Base-by-base conservation (phyloP, 495 filamentous ascomycete species). In the Aspergillus heteromorphus region DNA sequence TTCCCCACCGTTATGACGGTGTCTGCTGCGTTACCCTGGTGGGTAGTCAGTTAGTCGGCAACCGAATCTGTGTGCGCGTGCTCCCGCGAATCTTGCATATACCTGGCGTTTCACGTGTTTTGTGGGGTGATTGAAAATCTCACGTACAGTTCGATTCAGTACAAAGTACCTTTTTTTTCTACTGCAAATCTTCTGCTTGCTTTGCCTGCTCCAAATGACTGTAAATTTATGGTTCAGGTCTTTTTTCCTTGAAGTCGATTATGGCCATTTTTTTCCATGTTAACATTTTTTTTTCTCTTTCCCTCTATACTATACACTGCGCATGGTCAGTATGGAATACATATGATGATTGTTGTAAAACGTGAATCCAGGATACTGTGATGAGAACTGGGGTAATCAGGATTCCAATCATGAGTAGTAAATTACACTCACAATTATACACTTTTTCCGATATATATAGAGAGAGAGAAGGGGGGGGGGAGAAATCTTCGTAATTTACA, bases 41-140 rank as follows among this genome's bases (percentile, higher is more conserved):
- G 48, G 16, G 34, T 13, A 1, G 36, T 40, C 27, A 18, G 23
- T 30, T 19, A 38, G 27, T 36, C 20, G 19, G 36, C 17, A 43
- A 45, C 21, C 20, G 7, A 16, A 42, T 45, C 14, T 36, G 20
- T 27, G 23, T 27, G 23, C 23, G 23, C 23, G 23, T 27, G 23
- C 23, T 34, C 42, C 38, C 27, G 52, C 49, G 45, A 30, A 50
- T 52, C 40, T 56, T 65, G 62, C 62, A 65, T 65, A 65, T 58
- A 62, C 34, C 42, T 30, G 62, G 62, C 63, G 63, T 65, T 65
- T 17, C 38, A 25, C 40, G 56, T 63, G 16, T 55, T 55, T 10
- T 54, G 45, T 36, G 52, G 53, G 51, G 40, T 48, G 45, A 48
- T 36, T 61, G 34, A 38, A 38, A 38, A 38, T 55, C 48, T 30